Base-by-base conservation (phyloP, 768 basidiomycete genomes). In the Mycena rosella region DNA sequence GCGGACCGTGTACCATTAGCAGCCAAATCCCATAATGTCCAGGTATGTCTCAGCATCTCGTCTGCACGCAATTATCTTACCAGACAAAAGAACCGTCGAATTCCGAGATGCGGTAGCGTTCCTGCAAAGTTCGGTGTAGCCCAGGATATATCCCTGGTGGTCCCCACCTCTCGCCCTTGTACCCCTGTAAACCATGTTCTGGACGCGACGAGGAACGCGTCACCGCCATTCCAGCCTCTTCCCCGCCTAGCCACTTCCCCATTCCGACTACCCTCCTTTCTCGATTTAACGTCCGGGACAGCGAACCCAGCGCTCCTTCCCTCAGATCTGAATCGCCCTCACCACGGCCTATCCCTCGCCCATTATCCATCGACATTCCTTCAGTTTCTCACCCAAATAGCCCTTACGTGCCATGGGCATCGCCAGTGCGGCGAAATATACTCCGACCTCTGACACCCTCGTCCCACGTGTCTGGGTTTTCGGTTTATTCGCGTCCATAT, bases 351-450 rank as follows among this genome's bases (percentile, higher is more conserved):
- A 60, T 40, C 65, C 66, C 38, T 71, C 62, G 40, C 60, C 72
- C 56, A 67, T 72, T 57, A 76, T 76, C 3, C 73, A 75, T 42
- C 78, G 76, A 71, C 70, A 76, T 82, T 36, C 79, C 83, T 9
- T 76, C 81, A 27, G 78, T 85, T 34, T 80, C 79, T 45, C 84
- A 87, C 73, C 85, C 86, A 8, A 86, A 87, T 57, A 86, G 84
- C 72, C 86, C 87, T n/a, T 87, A 87, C 58, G 83, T 86, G 7
- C 86, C 86, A 11, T 87, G 85, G 86, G 72, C 80, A 7, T 74
- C 78, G 30, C 76, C 81, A 27, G 75, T 73, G 79, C 87, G 74
- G 77, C 88, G 63, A 63, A 79, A 76, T 68, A 82, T 80, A 70
- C 81, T 80, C 65, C 82, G 70, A 59, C 85, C 84, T 22, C 67